A percentile compares a stretch with the other conserved stretches of the same genome.
These are phyloP conservation scores for Kentomonas sorsogonicus DNA, from an alignment of 208 protist genomes.

Conservation along the genomic window DNA sequence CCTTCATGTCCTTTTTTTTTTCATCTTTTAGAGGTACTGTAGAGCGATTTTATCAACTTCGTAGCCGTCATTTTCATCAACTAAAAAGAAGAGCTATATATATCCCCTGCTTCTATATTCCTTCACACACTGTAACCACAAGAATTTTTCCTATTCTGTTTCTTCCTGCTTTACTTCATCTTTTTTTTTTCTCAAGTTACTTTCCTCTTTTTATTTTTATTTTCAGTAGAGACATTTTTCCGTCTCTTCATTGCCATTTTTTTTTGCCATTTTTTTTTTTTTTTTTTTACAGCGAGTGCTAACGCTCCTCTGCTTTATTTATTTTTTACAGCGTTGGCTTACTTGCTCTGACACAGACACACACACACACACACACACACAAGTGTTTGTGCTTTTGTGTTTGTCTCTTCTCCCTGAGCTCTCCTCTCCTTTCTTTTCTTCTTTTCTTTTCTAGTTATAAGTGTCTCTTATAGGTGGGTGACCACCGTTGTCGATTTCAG, in stretches of 20 bases:
- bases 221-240: background rate
- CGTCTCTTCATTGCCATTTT: background rate
- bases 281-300: slow-evolving; percentile 6
- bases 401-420: too few species aligned
- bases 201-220: slow-evolving; percentile 5
- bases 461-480: background rate
- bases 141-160: background rate
- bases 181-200: slow-evolving; percentile 1
- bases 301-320: background rate
- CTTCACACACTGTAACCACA: background rate
- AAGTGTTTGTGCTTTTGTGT: too few species aligned
- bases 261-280: slow-evolving; percentile 4
- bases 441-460: background rate
- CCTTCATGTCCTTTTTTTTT: background rate
- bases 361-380: background rate
- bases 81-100: too few species aligned
- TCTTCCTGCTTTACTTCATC: background rate
- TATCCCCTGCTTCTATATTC: background rate
- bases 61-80: too few species aligned
- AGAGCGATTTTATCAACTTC: too few species aligned
- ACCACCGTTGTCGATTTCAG: too few species aligned
- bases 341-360: background rate
- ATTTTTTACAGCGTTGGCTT: background rate
- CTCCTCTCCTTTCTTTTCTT: slow-evolving; percentile 10
- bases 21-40: background rate